phyloP scores from a whole-genome alignment of 1,284 basidiomycete genomes.

The Cryptococcus sp. region DNA sequence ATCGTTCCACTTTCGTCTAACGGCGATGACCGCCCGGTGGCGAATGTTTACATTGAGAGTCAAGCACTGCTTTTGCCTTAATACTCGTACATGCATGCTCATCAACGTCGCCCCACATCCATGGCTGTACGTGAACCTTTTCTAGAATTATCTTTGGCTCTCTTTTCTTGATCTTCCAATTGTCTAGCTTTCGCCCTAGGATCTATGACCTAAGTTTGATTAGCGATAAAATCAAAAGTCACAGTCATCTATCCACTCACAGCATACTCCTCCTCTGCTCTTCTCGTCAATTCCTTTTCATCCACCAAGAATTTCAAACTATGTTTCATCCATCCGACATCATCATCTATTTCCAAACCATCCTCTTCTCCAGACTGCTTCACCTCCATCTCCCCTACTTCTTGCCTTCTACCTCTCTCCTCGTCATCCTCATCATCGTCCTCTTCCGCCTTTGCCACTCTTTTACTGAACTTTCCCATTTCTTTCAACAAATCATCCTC shows the following conservation, averaged over 20 bases:
- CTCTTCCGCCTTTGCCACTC: slow-evolving; percentile 48
- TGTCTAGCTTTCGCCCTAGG: slow-evolving; percentile 43
- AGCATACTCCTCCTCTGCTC: slow-evolving; percentile 84
- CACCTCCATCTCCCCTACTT: slow-evolving; percentile 34
- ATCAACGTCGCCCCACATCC: slow-evolving; percentile 11
- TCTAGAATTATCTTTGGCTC: slow-evolving; percentile 11
- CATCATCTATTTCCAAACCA: slow-evolving; percentile 73
- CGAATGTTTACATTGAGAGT: too few relatives aligned
- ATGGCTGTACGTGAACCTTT: slow-evolving; percentile 13
- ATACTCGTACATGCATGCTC: not conserved
- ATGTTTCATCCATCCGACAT: slow-evolving; percentile 73
- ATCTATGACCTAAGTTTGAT: slow-evolving; percentile 42
- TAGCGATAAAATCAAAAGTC: not conserved
- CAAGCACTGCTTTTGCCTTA: too few relatives aligned
- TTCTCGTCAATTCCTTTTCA: slow-evolving; percentile 60
- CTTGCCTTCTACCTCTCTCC: not conserved
- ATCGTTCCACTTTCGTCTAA: not conserved
- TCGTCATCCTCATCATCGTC: slow-evolving; percentile 15
- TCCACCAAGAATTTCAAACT: slow-evolving; percentile 72
- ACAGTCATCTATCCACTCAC: slow-evolving; percentile 51
- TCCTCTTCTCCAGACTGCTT: slow-evolving; percentile 29
- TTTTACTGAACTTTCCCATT: slow-evolving; percentile 60
- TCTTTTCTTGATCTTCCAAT: slow-evolving; percentile 22
- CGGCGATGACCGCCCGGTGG: too few relatives aligned
- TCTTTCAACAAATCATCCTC: slow-evolving; percentile 59